Conservation (phyloP, 2,329 filamentous ascomycete species). For the Diaporthe helianthi region DNA sequence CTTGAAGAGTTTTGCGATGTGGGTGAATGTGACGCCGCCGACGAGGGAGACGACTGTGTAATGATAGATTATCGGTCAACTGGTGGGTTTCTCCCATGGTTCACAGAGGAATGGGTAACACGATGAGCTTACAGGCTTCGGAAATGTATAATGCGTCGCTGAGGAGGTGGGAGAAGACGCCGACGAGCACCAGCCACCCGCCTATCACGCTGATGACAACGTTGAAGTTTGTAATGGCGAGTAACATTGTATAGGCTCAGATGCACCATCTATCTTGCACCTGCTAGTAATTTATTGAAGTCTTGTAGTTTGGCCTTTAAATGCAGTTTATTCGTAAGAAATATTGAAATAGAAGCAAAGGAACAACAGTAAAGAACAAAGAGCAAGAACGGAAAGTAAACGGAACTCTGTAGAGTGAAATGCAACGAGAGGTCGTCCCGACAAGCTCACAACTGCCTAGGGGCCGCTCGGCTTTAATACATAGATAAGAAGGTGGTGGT, state of each 20-base stretch:
- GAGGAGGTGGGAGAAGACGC: constrained; percentile 84
- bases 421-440: not conserved
- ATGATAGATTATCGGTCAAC: too few species aligned
- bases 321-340: too few species aligned
- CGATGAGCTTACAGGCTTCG: constrained; percentile 75
- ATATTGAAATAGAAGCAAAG: too few species aligned
- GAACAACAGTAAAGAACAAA: not conserved
- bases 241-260: not conserved
- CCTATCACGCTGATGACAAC: constrained; percentile 81
- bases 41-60: constrained; percentile 82
- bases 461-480: too few species aligned
- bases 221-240: constrained; percentile 74
- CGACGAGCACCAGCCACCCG: constrained; percentile 87
- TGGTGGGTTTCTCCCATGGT: not conserved
- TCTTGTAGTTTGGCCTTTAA: too few species aligned
- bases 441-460: too few species aligned
- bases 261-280: not conserved
- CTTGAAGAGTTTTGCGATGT: constrained; percentile 76
- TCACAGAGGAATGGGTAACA: too few species aligned
- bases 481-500: too few species aligned
- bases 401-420: too few species aligned
- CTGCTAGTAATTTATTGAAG: too few species aligned
- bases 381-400: not conserved
- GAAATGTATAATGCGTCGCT: constrained; percentile 93
- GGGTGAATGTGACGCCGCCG: constrained; percentile 80